Evolutionary conservation across 768 basidiomycete species (phyloP), one percentile per base, ranked within the genome.

Genomic region (Cystobasidiopsis lactophilus): DNA sequence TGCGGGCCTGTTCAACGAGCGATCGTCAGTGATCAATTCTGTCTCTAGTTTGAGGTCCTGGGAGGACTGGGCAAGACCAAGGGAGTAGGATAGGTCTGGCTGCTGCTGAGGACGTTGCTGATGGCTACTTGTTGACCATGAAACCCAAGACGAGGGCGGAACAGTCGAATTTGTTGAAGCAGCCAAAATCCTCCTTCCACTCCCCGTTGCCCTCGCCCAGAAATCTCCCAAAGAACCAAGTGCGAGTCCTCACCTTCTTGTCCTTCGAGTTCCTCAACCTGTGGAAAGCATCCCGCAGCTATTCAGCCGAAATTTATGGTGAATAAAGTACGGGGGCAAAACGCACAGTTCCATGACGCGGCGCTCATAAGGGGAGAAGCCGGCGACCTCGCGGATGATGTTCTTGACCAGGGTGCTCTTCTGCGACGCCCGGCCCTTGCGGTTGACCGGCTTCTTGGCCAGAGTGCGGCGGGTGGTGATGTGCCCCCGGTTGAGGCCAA

Each of bases 341-440:
- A 52, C 47, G 38, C 35, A 67, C 79, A 98, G 68, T 71, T 98
- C 93, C 82, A 98, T 77, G 52, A 96, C 88, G 62, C 93, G 78
- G 66, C 88, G 76, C 76, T 98, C 93, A 69, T 98, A 96, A 33
- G 91, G 80, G 33, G 86, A 82, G 73, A 93, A 95, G 57, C 91
- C 91, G 63, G 78, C 85, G 67, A 98, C 93, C 75, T 98, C 93
- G 62, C 91, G 78, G 65, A 96, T 74, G 57, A 96, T 75, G 59
- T 79, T 81, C 67, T 84, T 82, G 66, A 95, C 88, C 64, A 98
- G 86, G 64, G 81, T 80, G 66, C 81, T 88, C 73, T 85, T 86
- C 61, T 78, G 77, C 45, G 83, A 86, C 66, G 77, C 77, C 58
- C 77, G 72, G 61, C 93, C 93, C 75, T 95, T 96, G 69, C 85